Percentiles rank a stretch among this genome's conserved stretches.
Conservation (phyloP, 441 rosid genomes). For the Populus hybrid region DNA sequence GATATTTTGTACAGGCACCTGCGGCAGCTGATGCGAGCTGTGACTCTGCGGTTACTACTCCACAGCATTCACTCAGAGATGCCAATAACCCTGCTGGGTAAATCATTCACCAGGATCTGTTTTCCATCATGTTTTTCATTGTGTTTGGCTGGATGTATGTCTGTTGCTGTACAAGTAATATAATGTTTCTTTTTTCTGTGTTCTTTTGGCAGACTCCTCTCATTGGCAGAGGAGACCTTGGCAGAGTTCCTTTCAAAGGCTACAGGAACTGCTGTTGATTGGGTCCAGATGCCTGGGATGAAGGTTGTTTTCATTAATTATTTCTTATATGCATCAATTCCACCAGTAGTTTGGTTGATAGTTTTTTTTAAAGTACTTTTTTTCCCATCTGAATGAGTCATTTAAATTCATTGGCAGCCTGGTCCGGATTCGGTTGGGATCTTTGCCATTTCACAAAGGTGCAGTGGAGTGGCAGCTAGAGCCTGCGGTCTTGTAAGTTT, state of each 20-base stretch:
- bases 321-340: background rate
- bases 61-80: constrained; percentile 90
- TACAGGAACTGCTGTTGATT: constrained; percentile 99
- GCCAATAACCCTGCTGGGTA: constrained; percentile 98
- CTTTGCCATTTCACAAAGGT: constrained; percentile 96
- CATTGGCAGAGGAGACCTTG: constrained; percentile 98
- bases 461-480: constrained; percentile 99
- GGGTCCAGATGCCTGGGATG: constrained; percentile 99
- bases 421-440: constrained; percentile 99
- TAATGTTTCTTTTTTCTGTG: background rate
- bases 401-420: constrained; percentile 55
- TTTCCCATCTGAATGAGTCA: background rate
- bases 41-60: constrained; percentile 85
- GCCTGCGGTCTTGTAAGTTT: constrained; percentile 99
- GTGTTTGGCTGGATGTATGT: background rate
- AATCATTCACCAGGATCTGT: constrained; percentile 1
- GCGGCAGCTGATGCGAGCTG: constrained; percentile 78
- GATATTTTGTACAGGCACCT: constrained; percentile 47
- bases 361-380: background rate
- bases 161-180: background rate
- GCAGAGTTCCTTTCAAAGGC: constrained; percentile 99
- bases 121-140: background rate
- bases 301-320: constrained; percentile 50
- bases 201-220: constrained; percentile 70
- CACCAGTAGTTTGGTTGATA: background rate